Evolutionary conservation across 73 alveolate genomes (phyloP), one percentile per base, ranked within the genome.

Genomic region (Tetrahymena malaccensis): DNA sequence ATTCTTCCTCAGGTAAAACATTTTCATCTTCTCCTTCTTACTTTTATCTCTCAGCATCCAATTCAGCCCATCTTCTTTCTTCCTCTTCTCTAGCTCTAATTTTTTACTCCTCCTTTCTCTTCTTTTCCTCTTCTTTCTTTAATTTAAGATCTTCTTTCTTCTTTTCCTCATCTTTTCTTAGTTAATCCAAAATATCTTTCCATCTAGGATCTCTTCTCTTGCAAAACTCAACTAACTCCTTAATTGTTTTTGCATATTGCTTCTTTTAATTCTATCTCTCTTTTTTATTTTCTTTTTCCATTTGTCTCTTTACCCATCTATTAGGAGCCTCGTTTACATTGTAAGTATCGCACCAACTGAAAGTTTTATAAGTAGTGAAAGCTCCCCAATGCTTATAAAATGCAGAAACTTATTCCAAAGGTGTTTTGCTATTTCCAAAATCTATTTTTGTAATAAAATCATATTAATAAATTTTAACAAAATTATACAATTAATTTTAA

Each of bases 301-400:
- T 98, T 19, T 96, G 55, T 40, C 99, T 94, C 96, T 97, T 98
- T 11, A 98, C 97, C 93, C 98, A 85, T 37, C 99, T 58, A 94
- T 97, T 97, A 21, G 98, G 98, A 33, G 99, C 99, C 43, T 98
- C 96, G 15, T 95, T 94, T 16, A 99, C 98, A 58, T 98, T 97
- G 84, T 97, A 98, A 85, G 94, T 58, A 94, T 98, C 99, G 38
- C 99, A 98, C 94, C 97, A 98, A 1, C 99, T 94, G 94, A 98
- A 98, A 35, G 95, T 35, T 85, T 98, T 98, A 56, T 84, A 93
- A 15, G 99, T 98, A 1, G 98, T 55, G 95, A 98, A 98, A 95
- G 95, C 85, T 94, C 94, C 98, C 99, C 99, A 98, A 95, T 94
- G 95, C 22, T 95, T 38, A 93, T 98, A 97, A 94, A 98, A 97